Conservation (phyloP, 2,329 filamentous ascomycete genomes). For the Chrysoporthe cubensis region DNA sequence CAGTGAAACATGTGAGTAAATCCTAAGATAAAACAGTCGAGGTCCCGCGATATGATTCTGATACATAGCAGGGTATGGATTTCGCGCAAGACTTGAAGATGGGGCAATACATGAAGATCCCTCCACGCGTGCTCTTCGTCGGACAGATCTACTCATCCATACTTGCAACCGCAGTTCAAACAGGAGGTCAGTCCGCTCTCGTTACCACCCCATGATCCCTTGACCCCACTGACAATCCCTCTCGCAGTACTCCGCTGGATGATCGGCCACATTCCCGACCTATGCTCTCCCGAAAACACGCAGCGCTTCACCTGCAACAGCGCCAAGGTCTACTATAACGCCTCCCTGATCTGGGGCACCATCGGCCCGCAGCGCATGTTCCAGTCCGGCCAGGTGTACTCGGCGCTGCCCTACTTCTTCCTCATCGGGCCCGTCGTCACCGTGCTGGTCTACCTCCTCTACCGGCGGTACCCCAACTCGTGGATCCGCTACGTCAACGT, state of each 20-base stretch:
- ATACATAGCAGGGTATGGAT: slow-evolving; percentile 33
- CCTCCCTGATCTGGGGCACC: slow-evolving; percentile 40
- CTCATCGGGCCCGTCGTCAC: slow-evolving; percentile 40
- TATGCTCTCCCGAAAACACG: slow-evolving; percentile 37
- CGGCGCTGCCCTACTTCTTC: slow-evolving; percentile 39
- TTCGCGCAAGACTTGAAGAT: slow-evolving; percentile 40
- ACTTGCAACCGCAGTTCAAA: slow-evolving; percentile 38
- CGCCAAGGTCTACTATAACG: slow-evolving; percentile 40
- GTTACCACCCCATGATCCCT: background rate
- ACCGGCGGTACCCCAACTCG: slow-evolving; percentile 37
- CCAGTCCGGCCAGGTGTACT: slow-evolving; percentile 37
- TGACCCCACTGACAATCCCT: slow-evolving; percentile 1
- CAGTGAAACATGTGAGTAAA: slow-evolving; percentile 34
- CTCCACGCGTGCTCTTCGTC: slow-evolving; percentile 39
- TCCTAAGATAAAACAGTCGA: background rate
- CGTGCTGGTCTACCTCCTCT: slow-evolving; percentile 35
- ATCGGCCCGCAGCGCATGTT: slow-evolving; percentile 41
- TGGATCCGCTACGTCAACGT: slow-evolving; percentile 40
- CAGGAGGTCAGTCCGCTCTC: slow-evolving; percentile 34
- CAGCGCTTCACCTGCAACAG: slow-evolving; percentile 40
- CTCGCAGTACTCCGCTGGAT: slow-evolving; percentile 33
- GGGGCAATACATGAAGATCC: slow-evolving; percentile 40
- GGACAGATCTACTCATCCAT: slow-evolving; percentile 41
- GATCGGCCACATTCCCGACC: slow-evolving; percentile 36
- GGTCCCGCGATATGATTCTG: background rate